A percentile compares a stretch with the other conserved stretches of the same genome.
These are phyloP conservation scores for Salix dunnii DNA, from an alignment of 345 rosid species.

Conservation along the genomic window DNA sequence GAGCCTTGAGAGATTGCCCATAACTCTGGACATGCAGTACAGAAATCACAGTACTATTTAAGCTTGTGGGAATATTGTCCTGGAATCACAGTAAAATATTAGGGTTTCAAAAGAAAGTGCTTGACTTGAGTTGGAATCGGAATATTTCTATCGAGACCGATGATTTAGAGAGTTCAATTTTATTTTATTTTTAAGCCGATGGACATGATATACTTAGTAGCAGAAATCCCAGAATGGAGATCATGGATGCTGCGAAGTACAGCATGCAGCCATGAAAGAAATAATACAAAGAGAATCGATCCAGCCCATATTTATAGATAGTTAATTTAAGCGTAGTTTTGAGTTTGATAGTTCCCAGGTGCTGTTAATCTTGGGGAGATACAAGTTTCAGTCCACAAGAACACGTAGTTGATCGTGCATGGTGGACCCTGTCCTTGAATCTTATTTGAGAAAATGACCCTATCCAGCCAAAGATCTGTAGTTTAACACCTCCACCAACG, in stretches of 20 bases:
- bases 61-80: background rate
- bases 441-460: background rate
- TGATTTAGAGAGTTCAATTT: background rate
- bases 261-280: background rate
- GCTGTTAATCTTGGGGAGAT: background rate
- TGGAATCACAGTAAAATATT: no score
- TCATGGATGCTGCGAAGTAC: background rate
- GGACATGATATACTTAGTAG: background rate
- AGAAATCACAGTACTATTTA: background rate
- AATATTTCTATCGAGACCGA: background rate
- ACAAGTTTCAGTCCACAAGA: background rate
- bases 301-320: no score
- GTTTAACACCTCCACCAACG: conserved; percentile 1
- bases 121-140: background rate
- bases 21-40: background rate
- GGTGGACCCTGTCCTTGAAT: no score
- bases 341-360: background rate
- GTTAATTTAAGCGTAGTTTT: background rate
- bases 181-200: background rate
- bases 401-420: background rate
- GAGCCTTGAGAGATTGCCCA: background rate
- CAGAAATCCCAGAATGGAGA: background rate
- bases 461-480: background rate
- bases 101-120: background rate
- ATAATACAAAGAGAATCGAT: no score